Evolutionary conservation across 2,329 filamentous ascomycete species (phyloP), one percentile per base, ranked within the genome.

Genomic region (Rhynchosporium graminicola): DNA sequence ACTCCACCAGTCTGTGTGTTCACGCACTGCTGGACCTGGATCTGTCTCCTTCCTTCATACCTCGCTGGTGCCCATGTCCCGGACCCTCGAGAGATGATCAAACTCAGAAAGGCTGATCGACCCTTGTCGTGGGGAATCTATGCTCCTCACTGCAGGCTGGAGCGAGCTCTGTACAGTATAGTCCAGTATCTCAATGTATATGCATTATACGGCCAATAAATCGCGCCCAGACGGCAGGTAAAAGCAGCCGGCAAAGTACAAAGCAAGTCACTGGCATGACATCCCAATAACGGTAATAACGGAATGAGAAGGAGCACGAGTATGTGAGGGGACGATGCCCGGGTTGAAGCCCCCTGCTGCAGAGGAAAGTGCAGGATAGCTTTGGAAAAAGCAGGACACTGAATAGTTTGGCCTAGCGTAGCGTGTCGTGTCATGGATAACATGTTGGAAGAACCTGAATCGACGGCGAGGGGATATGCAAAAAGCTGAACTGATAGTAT

Each of bases 111-210:
- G 40, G 54, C 40, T 45, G 54, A 57, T 56, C 54, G 40, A 57
- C 54, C 28, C 43, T 28, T 33, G 38, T 28, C 38, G 54, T 57
- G 42, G 54, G 40, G 38, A 57, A 6, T 57, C 40, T 57, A 46
- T 57, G 40, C 46, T 57, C 54, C 38, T 57, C 54, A 57, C 26
- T 57, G 54, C 54, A 57, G 54, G 54, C 54, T 57, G 54, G 54
- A 33, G 28, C 20, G 54, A 57, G 54, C 54, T 57, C 54, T 40
- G 42, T 57, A 20, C 20, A 20, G 20, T 20, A 20, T 20, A 36
- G 33, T 36, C 33, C 9, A 46, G 42, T 45, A 57, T 29, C 38
- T 57, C 33, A 45, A 57, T 57, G 26, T 57, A 40, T 45, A 46
- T 36, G 15, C 29, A 10, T 56, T 26, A 15, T 26, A 55, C 38